phyloP scores from a whole-genome alignment of 1,139 yeast genomes.

The Hyphopichia khmerensis region DNA sequence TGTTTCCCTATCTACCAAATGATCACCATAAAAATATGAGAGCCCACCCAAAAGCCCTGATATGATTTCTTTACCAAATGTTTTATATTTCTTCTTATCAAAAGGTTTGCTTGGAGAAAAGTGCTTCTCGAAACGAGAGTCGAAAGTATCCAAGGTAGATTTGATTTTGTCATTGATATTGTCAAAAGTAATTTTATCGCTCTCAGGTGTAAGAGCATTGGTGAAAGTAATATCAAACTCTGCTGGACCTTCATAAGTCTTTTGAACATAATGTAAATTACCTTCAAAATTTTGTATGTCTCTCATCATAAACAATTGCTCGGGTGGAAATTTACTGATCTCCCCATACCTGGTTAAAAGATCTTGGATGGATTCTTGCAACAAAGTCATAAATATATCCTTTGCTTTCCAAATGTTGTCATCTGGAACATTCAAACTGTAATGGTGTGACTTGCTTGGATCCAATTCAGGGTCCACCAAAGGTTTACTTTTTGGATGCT shows the following conservation, averaged over 20 bases:
- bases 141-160: conserved; percentile 40
- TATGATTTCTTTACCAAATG: conserved; percentile 74
- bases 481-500: conserved; percentile 32
- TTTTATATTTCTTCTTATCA: conserved; percentile 38
- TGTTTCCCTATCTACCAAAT: conserved; percentile 74
- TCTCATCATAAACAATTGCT: conserved; percentile 54
- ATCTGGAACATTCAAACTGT: conserved; percentile 69
- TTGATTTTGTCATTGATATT: conserved; percentile 42
- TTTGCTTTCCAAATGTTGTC: conserved; percentile 77
- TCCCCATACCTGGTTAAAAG: conserved; percentile 38
- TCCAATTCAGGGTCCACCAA: conserved; percentile 42
- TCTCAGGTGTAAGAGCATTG: conserved; percentile 38
- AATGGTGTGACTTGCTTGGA: conserved; percentile 60
- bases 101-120: conserved; percentile 63
- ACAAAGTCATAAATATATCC: conserved; percentile 68
- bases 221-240: conserved; percentile 72
- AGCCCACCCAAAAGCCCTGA: conserved; percentile 89
- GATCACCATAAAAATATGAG: conserved; percentile 87
- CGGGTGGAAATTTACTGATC: conserved; percentile 39
- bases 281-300: conserved; percentile 67
- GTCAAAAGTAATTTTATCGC: conserved; percentile 41
- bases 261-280: conserved; percentile 77
- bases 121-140: conserved; percentile 52
- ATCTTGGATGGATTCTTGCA: conserved; percentile 65
- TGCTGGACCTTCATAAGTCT: conserved; percentile 69